Evolutionary conservation across 2,329 filamentous ascomycete genomes (phyloP).

Genomic region (Botrytis squamosa): DNA sequence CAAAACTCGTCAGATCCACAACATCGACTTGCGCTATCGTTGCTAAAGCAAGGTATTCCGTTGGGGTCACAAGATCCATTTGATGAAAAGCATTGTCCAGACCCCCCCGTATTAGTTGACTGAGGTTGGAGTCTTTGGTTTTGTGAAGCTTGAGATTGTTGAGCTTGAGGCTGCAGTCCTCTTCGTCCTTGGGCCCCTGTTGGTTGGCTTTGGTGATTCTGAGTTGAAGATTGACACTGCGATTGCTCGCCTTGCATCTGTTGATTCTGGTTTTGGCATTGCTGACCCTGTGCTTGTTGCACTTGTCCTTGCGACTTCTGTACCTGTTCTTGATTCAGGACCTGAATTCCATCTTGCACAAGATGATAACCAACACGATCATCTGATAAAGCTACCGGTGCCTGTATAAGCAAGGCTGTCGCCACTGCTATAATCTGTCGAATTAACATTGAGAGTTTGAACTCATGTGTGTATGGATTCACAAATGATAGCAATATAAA

Average conservation of each 20-base stretch:
- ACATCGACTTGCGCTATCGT: slow-evolving; percentile 23
- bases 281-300: background rate
- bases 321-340: background rate
- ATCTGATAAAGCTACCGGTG: background rate
- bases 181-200: background rate
- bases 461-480: slow-evolving; percentile 10
- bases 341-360: background rate
- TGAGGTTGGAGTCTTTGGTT: background rate
- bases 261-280: background rate
- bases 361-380: background rate
- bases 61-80: slow-evolving; percentile 21
- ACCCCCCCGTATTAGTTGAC: background rate
- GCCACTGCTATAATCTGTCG: slow-evolving; percentile 17
- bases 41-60: slow-evolving; percentile 26
- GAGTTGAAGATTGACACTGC: background rate
- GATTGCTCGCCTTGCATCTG: background rate
- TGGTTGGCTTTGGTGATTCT: background rate
- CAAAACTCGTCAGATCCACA: slow-evolving; percentile 26
- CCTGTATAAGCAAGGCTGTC: slow-evolving; percentile 19
- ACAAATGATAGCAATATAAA: slow-evolving; percentile 1
- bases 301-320: background rate
- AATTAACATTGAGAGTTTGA: slow-evolving; percentile 11
- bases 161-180: background rate
- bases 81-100: slow-evolving; percentile 22
- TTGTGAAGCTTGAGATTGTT: background rate